Percentiles rank a stretch among this genome's conserved stretches.
Evolutionary conservation across 306 rosid species (phyloP).

Genomic region (Lupinus albus): DNA sequence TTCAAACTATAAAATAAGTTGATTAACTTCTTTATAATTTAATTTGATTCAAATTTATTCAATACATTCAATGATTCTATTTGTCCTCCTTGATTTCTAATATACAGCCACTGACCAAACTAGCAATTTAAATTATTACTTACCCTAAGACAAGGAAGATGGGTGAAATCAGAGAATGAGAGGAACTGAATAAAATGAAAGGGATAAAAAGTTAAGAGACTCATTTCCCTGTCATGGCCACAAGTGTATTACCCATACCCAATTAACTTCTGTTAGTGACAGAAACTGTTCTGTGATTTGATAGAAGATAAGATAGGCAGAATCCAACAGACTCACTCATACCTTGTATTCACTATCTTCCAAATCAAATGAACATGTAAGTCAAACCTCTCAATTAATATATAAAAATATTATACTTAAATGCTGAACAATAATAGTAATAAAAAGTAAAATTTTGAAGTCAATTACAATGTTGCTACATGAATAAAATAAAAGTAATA

Average conservation of each 20-base stretch:
- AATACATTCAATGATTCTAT: too few species aligned
- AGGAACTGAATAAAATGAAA: background rate
- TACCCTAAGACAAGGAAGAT: constrained; percentile 9
- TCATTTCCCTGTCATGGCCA: constrained; percentile 18
- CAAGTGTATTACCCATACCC: constrained; percentile 29
- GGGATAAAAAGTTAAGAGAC: background rate
- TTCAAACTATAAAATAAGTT: too few species aligned
- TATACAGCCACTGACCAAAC: background rate
- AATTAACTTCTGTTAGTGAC: constrained; percentile 6
- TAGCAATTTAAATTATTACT: background rate
- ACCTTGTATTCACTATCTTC: constrained; percentile 29
- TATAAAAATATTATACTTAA: too few species aligned
- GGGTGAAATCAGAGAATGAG: background rate
- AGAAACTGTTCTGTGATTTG: constrained; percentile 30
- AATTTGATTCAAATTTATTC: too few species aligned
- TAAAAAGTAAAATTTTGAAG: too few species aligned
- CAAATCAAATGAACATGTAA: constrained; percentile 39
- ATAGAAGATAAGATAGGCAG: constrained; percentile 23
- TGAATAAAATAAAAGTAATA: too few species aligned
- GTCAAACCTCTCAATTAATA: too few species aligned
- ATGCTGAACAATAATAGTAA: too few species aligned
- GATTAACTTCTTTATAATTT: too few species aligned
- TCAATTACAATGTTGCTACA: too few species aligned
- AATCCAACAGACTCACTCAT: constrained; percentile 2
- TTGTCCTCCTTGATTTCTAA: too few species aligned